Base-by-base conservation (phyloP, 2,329 filamentous ascomycete species). In the Malbranchea zuffiana region DNA sequence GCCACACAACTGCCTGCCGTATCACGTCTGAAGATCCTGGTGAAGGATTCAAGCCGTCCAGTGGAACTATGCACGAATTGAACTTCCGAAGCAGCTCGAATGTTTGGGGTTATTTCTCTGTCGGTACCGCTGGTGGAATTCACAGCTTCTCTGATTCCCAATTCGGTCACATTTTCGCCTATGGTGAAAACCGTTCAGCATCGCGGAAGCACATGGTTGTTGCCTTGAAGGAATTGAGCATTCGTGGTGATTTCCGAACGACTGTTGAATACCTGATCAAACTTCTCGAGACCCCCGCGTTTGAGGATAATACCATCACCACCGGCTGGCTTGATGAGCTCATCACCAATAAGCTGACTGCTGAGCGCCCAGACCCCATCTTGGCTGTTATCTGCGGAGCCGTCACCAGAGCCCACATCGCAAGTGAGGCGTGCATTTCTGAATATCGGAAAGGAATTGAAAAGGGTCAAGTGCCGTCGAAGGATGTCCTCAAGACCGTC, bases 91-190 rank as follows among this genome's bases (percentile, higher is more conserved):
- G 82, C 69, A 94, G 86, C 61, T 96, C 90, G 46, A 98, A 98
- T 51, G 90, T 96, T 39, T 98, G 90, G 90, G 90, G 90, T 72
- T 98, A 98, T 67, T 98, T 98, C 77, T 98, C 90, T 36, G 90
- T 98, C 61, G 84, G 87, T 68, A 90, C 87, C 6, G 80, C 86
- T 39, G 88, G 87, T 67, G 87, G 87, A 63, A 98, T 98, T 48
- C 90, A 98, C 75, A 95, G 85, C 63, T 98, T 94, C 73, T 96
- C 90, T 5, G 90, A 98, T 68, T 92, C 83, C 55, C 90, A 98
- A 58, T 98, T 98, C 52, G 90, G 90, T 65, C 90, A 98, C 66
- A 98, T 98, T 51, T 98, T 98, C 62, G 92, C 90, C 35, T 98
- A 96, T 52, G 90, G 90, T 44, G 90, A 98, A 72, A 98, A 92